Evolutionary conservation across 352 stramenopile genomes (phyloP).

Genomic region (Globisporangium cystogenes): DNA sequence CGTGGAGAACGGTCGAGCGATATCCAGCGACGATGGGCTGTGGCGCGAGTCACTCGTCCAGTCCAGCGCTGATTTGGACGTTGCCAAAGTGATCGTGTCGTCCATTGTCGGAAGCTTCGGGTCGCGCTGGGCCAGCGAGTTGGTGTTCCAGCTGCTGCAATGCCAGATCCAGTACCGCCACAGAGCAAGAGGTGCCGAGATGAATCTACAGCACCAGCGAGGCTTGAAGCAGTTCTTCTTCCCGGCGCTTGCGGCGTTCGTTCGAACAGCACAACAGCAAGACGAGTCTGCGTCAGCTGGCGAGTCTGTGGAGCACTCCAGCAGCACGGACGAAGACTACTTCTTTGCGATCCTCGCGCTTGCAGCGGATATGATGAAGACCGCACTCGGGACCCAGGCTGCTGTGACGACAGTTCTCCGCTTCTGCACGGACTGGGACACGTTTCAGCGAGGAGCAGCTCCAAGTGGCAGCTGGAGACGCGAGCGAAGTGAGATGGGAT

Average conservation of each 20-base stretch:
- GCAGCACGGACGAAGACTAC: neutral
- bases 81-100: conserved; percentile 16
- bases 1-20: conserved; percentile 21
- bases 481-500: conserved; percentile 4
- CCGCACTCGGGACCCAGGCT: neutral
- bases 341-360: conserved; percentile 3
- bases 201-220: conserved; percentile 5
- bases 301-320: neutral
- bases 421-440: conserved; percentile 14
- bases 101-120: conserved; percentile 21
- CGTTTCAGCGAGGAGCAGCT: conserved; percentile 18
- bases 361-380: conserved; percentile 1
- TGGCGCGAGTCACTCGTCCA: conserved; percentile 14
- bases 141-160: conserved; percentile 20
- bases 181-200: conserved; percentile 3
- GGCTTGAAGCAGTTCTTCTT: conserved; percentile 31
- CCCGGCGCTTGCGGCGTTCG: conserved; percentile 15
- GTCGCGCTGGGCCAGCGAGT: conserved; percentile 16
- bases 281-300: neutral
- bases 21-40: conserved; percentile 21
- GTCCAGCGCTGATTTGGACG: conserved; percentile 14
- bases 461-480: neutral
- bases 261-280: neutral
- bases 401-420: neutral
- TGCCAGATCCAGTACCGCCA: neutral